A percentile compares a stretch with the other conserved stretches of the same genome.
Evolutionary conservation across 2,329 filamentous ascomycete species (phyloP).

Genomic region (Biscogniauxia mediterranea): DNA sequence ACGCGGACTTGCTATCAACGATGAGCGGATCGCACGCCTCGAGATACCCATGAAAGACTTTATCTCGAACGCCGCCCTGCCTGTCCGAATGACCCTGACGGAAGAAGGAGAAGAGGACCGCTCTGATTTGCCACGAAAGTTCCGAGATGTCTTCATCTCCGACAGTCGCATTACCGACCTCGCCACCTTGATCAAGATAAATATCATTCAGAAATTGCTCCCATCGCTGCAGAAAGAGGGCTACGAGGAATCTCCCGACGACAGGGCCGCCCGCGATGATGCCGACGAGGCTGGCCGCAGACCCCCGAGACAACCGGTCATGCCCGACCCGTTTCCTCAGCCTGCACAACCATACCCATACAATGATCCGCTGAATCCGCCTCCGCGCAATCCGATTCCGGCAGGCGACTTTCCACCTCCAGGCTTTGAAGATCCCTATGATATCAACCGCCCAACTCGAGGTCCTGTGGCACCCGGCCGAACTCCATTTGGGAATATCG

Average conservation of each 20-base stretch:
- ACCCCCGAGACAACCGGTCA: constrained; percentile 38
- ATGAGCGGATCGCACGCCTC: constrained; percentile 77
- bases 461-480: constrained; percentile 42
- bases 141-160: constrained; percentile 71
- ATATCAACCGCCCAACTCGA: constrained; percentile 69
- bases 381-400: constrained; percentile 63
- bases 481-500: constrained; percentile 65
- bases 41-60: constrained; percentile 75
- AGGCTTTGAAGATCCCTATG: constrained; percentile 89
- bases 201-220: constrained; percentile 80
- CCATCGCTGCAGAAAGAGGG: constrained; percentile 75
- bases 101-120: constrained; percentile 50
- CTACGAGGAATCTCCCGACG: constrained; percentile 61
- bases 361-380: constrained; percentile 62
- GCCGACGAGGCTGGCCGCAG: constrained; percentile 43
- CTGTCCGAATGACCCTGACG: constrained; percentile 53
- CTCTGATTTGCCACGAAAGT: constrained; percentile 44
- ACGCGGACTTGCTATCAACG: constrained; percentile 73
- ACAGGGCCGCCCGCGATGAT: constrained; percentile 40
- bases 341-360: constrained; percentile 69
- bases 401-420: constrained; percentile 77
- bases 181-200: constrained; percentile 68
- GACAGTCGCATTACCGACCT: constrained; percentile 65
- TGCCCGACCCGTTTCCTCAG: constrained; percentile 52
- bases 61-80: constrained; percentile 58